Conservation (phyloP, 2,329 filamentous ascomycete genomes). For the Fusarium caatingaense region DNA sequence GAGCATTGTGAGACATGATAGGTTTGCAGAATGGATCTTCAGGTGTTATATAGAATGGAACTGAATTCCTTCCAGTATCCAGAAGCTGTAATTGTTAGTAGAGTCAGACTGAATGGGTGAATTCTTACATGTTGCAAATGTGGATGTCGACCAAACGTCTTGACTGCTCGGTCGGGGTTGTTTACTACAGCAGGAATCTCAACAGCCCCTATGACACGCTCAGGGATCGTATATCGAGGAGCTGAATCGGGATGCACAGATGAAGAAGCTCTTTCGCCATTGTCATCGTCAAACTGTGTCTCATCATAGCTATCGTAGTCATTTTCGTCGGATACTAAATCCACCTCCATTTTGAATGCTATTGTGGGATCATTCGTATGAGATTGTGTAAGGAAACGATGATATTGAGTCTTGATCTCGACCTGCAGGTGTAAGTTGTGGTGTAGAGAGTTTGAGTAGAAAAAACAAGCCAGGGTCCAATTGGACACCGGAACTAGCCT, state of each 20-base stretch:
- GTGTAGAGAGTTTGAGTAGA: not conserved
- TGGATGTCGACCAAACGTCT: conserved; percentile 55
- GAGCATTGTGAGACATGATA: conserved; percentile 78
- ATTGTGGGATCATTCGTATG: not conserved
- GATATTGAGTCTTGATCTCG: not conserved
- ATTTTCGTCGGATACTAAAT: conserved; percentile 38
- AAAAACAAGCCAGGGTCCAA: conserved; percentile 15
- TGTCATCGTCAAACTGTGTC: conserved; percentile 18
- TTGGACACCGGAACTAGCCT: conserved; percentile 18
- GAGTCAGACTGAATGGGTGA: not conserved
- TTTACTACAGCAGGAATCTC: conserved; percentile 59
- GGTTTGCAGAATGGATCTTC: conserved; percentile 83
- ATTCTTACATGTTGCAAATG: conserved; percentile 54
- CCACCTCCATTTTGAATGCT: conserved; percentile 2
- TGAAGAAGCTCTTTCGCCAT: conserved; percentile 1
- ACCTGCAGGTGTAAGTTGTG: conserved; percentile 19
- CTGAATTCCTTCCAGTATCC: conserved; percentile 61
- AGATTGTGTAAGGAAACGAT: no score
- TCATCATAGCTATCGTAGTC: conserved; percentile 38
- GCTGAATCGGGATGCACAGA: conserved; percentile 41
- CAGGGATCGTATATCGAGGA: conserved; percentile 52
- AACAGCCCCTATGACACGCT: conserved; percentile 53
- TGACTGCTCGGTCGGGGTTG: conserved; percentile 57
- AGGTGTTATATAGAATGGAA: conserved; percentile 81
- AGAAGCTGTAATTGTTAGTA: conserved; percentile 53